A percentile compares a stretch with the other conserved stretches of the same genome.
Conservation (phyloP, 306 rosid genomes). For the Pyrus bretschneideri region DNA sequence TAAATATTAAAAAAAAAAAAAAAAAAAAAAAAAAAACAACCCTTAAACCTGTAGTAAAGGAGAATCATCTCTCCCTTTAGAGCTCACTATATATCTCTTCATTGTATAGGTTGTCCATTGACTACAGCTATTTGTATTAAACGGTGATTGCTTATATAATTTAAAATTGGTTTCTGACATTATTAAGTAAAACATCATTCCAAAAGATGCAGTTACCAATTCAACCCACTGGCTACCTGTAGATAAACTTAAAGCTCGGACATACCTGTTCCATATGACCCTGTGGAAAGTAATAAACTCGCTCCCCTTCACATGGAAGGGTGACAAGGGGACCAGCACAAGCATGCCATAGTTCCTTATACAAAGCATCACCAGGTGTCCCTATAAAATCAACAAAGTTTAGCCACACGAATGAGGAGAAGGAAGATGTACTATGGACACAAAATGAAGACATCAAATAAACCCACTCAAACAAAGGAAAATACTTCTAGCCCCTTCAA, state of each 20-base stretch:
- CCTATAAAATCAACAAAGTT: constrained; percentile 36
- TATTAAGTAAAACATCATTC: background rate
- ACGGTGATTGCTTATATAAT: background rate
- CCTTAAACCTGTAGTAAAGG: too few relatives aligned
- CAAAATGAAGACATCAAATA: background rate
- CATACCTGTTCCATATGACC: constrained; percentile 99
- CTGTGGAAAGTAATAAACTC: constrained; percentile 93
- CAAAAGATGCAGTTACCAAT: background rate
- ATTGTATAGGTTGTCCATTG: background rate
- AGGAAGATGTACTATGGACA: background rate
- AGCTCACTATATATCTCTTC: background rate
- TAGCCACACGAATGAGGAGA: background rate
- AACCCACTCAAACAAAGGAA: background rate
- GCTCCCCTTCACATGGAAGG: constrained; percentile 85
- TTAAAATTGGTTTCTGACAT: background rate
- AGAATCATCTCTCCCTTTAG: background rate
- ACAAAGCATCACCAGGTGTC: constrained; percentile 58
- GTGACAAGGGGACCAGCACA: constrained; percentile 99
- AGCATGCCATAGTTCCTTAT: constrained; percentile 97
- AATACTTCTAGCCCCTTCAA: background rate
- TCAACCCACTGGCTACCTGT: background rate
- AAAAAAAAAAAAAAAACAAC: too few relatives aligned
- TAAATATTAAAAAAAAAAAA: too few relatives aligned
- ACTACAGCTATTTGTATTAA: background rate
- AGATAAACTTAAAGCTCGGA: background rate